Evolutionary conservation across 495 filamentous ascomycete genomes (phyloP).

Genomic region (Trichocladium uniseriatum): DNA sequence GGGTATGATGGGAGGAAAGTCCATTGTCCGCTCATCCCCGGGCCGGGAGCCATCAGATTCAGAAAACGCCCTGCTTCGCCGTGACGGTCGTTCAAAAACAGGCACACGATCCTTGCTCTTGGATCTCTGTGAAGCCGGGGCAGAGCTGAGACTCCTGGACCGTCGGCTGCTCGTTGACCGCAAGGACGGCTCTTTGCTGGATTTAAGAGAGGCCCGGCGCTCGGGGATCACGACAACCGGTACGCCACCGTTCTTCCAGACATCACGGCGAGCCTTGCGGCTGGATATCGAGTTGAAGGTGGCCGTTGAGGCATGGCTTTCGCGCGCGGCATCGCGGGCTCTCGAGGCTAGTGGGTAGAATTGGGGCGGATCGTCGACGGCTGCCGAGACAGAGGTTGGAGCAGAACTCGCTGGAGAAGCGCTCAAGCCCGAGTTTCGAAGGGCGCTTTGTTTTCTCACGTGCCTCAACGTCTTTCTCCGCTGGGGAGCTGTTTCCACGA

Average conservation of each 20-base stretch:
- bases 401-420: slow-evolving; percentile 43
- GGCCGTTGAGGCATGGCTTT: slow-evolving; percentile 51
- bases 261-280: slow-evolving; percentile 45
- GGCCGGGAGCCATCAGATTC: slow-evolving; percentile 38
- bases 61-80: slow-evolving; percentile 36
- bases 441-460: slow-evolving; percentile 48
- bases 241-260: slow-evolving; percentile 46
- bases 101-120: slow-evolving; percentile 27
- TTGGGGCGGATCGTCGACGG: slow-evolving; percentile 19
- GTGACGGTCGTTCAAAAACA: slow-evolving; percentile 25
- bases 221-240: slow-evolving; percentile 67
- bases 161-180: slow-evolving; percentile 45
- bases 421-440: slow-evolving; percentile 47
- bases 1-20: slow-evolving; percentile 53
- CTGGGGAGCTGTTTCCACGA: slow-evolving; percentile 52
- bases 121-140: slow-evolving; percentile 24
- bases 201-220: slow-evolving; percentile 54
- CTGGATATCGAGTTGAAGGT: slow-evolving; percentile 48
- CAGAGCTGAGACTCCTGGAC: slow-evolving; percentile 38
- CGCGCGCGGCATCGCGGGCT: slow-evolving; percentile 34
- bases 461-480: slow-evolving; percentile 56
- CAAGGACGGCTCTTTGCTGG: slow-evolving; percentile 40
- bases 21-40: slow-evolving; percentile 44
- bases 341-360: slow-evolving; percentile 16
- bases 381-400: slow-evolving; percentile 24